phyloP scores from a whole-genome alignment of 352 stramenopile species.

The Pythium myriotylum region DNA sequence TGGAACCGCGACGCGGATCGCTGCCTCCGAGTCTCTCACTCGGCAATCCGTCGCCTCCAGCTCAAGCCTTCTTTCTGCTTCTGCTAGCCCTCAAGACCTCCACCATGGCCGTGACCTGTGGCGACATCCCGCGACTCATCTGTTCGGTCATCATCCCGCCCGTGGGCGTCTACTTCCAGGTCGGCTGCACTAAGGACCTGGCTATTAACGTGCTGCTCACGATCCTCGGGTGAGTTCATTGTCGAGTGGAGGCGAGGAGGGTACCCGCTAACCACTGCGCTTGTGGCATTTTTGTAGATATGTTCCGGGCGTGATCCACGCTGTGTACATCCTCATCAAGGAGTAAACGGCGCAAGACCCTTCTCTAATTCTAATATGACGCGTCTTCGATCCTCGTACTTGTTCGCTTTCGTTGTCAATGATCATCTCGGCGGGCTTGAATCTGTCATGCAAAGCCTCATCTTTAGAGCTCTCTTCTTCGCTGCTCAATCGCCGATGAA shows the following conservation, averaged over 20 bases:
- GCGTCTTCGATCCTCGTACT: too few relatives aligned
- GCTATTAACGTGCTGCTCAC: conserved; percentile 75
- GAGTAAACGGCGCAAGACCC: conserved; percentile 38
- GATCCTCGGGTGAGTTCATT: conserved; percentile 44
- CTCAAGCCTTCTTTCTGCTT: background rate
- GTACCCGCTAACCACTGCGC: conserved; percentile 1
- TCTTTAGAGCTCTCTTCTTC: too few relatives aligned
- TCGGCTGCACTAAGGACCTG: conserved; percentile 62
- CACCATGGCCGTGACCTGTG: conserved; percentile 62
- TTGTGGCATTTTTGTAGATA: conserved; percentile 33
- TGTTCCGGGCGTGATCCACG: conserved; percentile 65
- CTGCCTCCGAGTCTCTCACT: conserved; percentile 8
- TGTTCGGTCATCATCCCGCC: conserved; percentile 70
- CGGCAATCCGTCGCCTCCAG: conserved; percentile 6
- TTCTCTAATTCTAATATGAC: too few relatives aligned
- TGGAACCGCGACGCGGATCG: background rate
- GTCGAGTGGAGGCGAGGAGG: background rate
- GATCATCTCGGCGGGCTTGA: too few relatives aligned
- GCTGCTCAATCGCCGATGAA: too few relatives aligned
- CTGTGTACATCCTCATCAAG: conserved; percentile 71
- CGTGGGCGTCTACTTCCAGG: conserved; percentile 61
- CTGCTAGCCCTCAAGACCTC: too few relatives aligned
- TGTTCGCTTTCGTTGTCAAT: too few relatives aligned
- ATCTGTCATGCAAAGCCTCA: too few relatives aligned
- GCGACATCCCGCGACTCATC: conserved; percentile 69